Base-by-base conservation (phyloP, 495 filamentous ascomycete species). In the Penicillium salamii region DNA sequence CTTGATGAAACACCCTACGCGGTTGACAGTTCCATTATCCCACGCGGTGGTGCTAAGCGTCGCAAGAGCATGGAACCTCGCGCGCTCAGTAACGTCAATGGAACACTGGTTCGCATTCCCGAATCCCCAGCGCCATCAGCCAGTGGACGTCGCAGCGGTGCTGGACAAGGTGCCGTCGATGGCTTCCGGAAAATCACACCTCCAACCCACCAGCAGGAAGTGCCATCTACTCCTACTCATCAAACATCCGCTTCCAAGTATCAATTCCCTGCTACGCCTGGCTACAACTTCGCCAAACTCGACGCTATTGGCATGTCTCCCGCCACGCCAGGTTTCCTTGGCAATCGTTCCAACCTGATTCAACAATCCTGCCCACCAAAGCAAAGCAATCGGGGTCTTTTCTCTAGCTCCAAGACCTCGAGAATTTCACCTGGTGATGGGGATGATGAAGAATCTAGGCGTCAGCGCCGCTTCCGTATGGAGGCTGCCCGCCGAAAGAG, bases 31-130 rank as follows among this genome's bases (percentile, higher is more conserved):
- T 74, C 82, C 1, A 70, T 84, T 26, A 70, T 92, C 26, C 89
- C 89, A 15, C 85, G 89, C 2, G 89, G 87, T 7, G 88, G 88
- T 14, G 78, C 78, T 34, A 84, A 89, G 51, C 82, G 90, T 26
- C 80, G 89, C 29, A 96, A 95, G 79, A 90, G 86, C 50, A 96
- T 96, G 91, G 89, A 96, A 67, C 91, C 91, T 2, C 81, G 82
- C 51, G 81, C 87, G 2, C 70, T 96, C 11, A 78, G 83, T 50
- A 90, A 90, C 47, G 53, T 86, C 19, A 88, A 90, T 49, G 83
- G 85, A 24, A 86, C 76, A 2, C 70, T 89, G 2, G 53, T 72
- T 21, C 52, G 45, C 11, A 29, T 55, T 17, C 23, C 54, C 9
- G 46, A 55, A 18, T 54, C 57, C n/a, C 74, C 79, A 2, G 52